Evolutionary conservation across 1,284 basidiomycete species (phyloP).

Genomic region (Cutaneotrichosporon sp.): DNA sequence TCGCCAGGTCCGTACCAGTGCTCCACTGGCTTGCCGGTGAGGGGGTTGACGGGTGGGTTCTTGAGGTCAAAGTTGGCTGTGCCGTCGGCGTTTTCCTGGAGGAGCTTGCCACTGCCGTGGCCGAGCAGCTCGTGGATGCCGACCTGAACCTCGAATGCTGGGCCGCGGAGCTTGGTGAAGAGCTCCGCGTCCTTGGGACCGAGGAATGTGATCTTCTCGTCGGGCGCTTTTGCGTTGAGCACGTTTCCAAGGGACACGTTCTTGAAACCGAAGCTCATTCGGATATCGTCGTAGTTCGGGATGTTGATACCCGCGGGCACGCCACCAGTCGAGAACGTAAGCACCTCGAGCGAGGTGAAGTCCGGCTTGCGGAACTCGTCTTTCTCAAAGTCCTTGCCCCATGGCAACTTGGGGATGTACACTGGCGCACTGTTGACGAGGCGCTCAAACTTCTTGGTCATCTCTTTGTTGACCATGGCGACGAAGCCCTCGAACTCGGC

Average conservation of each 20-base stretch:
- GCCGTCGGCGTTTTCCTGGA: conserved; percentile 15
- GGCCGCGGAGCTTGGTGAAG: conserved; percentile 15
- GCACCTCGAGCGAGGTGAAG: conserved; percentile 58
- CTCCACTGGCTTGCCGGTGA: conserved; percentile 17
- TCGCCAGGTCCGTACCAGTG: conserved; percentile 19
- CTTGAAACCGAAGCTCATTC: conserved; percentile 19
- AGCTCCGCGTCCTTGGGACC: conserved; percentile 11
- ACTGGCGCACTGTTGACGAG: conserved; percentile 69
- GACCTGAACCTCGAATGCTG: conserved; percentile 21
- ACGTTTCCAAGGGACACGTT: conserved; percentile 22
- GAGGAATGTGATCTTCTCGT: conserved; percentile 23
- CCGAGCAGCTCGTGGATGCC: conserved; percentile 23
- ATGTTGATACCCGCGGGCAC: conserved; percentile 19
- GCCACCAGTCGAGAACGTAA: conserved; percentile 17
- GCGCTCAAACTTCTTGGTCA: conserved; percentile 71
- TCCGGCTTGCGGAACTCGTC: conserved; percentile 65
- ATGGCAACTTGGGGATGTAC: conserved; percentile 71
- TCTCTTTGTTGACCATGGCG: conserved; percentile 74
- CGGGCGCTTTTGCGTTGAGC: conserved; percentile 19
- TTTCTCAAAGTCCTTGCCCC: conserved; percentile 73
- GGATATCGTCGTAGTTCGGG: conserved; percentile 15
- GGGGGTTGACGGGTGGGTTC: conserved; percentile 14
- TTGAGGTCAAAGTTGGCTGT: conserved; percentile 16
- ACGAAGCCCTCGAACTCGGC: conserved; percentile 89
- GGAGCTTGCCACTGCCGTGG: conserved; percentile 20